Percentiles rank a stretch among this genome's conserved stretches.
Conservation (phyloP, 164 flowering plant genomes). For the Chloranthus sessilifolius region DNA sequence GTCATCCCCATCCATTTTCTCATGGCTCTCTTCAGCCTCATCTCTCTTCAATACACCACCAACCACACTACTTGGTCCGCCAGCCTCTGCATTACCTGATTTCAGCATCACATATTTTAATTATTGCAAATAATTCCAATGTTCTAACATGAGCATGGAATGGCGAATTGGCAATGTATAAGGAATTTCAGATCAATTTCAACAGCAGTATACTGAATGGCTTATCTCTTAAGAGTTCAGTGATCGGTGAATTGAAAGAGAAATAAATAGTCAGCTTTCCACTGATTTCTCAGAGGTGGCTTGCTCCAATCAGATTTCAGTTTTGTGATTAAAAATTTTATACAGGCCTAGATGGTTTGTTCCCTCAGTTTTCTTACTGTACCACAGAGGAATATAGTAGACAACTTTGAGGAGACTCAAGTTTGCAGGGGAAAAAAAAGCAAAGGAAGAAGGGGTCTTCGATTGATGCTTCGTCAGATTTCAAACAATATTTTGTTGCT, state of each 20-base stretch:
- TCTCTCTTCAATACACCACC: too few species aligned
- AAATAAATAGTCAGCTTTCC: too few species aligned
- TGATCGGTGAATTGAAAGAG: constrained; percentile 48
- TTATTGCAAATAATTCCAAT: too few species aligned
- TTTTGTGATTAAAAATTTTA: not conserved
- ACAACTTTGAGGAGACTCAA: not conserved
- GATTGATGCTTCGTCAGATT: constrained; percentile 4
- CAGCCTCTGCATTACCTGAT: too few species aligned
- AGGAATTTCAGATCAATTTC: constrained; percentile 66
- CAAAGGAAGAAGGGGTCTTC: constrained; percentile 3
- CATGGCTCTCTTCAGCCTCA: too few species aligned
- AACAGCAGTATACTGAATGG: constrained; percentile 60
- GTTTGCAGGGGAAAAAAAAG: too few species aligned
- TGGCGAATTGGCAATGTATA: constrained; percentile 93
- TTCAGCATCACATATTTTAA: too few species aligned
- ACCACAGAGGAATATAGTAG: constrained; percentile 6
- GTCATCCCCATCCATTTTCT: too few species aligned
- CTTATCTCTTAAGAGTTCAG: constrained; percentile 50
- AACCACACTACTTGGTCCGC: too few species aligned
- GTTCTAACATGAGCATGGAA: too few species aligned
- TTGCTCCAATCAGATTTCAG: not conserved
- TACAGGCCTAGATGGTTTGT: too few species aligned
- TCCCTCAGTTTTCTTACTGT: constrained; percentile 18
- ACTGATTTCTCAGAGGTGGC: constrained; percentile 18
- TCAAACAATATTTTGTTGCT: not conserved